A percentile compares a stretch with the other conserved stretches of the same genome.
Conservation (phyloP, 164 flowering plant species). For the Taxillus chinensis region DNA sequence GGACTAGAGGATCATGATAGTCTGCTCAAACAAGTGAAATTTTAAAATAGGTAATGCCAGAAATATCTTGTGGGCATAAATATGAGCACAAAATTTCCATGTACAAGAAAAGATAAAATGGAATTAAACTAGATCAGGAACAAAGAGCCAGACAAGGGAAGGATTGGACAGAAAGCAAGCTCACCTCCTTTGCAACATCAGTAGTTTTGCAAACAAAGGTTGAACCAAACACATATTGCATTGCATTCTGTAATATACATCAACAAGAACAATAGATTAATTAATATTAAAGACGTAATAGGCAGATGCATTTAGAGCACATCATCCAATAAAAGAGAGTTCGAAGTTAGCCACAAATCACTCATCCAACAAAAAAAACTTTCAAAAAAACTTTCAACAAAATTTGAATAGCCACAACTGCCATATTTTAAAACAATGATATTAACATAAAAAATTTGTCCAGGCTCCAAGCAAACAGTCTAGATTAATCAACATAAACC, state of each 20-base stretch:
- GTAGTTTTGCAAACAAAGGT: constrained; percentile 79
- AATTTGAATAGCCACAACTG: neutral
- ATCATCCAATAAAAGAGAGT: no score
- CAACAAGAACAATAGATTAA: neutral
- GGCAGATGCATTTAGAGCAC: no score
- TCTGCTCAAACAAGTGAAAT: no score
- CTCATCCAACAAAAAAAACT: neutral
- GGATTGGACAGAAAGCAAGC: neutral
- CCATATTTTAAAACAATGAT: neutral
- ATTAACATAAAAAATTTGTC: neutral
- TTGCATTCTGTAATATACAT: constrained; percentile 59
- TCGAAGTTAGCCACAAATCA: neutral
- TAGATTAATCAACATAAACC: neutral
- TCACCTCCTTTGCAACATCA: constrained; percentile 91
- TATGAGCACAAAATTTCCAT: neutral
- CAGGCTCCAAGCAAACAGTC: no score
- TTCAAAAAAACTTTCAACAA: neutral
- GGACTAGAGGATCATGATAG: no score
- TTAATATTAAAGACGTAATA: no score
- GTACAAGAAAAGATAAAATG: neutral
- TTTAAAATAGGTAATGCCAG: no score
- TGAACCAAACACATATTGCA: constrained; percentile 93
- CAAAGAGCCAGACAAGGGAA: no score
- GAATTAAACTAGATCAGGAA: neutral
- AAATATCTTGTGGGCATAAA: no score